Percentiles rank a stretch among this genome's conserved stretches.
Conservation (phyloP, 768 basidiomycete genomes). For the Suillus weaverae region DNA sequence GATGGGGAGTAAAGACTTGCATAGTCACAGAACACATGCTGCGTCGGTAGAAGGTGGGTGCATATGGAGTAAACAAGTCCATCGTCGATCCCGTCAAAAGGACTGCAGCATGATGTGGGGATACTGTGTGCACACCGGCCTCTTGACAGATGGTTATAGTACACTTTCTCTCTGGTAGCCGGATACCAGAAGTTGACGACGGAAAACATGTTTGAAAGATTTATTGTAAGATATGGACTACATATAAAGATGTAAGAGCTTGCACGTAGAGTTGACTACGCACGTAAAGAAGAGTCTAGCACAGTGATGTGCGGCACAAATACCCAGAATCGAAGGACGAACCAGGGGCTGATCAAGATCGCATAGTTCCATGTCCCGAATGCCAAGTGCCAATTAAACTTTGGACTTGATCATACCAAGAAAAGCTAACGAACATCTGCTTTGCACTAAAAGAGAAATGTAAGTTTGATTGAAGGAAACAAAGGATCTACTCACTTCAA, state of each 20-base stretch:
- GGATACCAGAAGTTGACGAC: neutral
- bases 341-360: neutral
- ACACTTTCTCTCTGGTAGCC: too few species aligned
- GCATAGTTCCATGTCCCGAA: neutral
- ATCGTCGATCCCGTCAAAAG: neutral
- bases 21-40: neutral
- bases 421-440: neutral
- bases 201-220: neutral
- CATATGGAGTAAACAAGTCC: neutral
- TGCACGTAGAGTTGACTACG: neutral
- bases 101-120: neutral
- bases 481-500: neutral
- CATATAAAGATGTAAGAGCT: neutral
- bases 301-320: neutral
- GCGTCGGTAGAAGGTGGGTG: neutral
- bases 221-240: neutral
- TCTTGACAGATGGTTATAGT: neutral
- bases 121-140: too few species aligned
- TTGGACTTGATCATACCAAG: neutral
- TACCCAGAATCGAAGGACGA: too few species aligned
- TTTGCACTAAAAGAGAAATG: neutral
- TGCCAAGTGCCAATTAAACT: neutral
- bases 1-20: conserved; percentile 1
- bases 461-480: neutral
- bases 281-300: neutral